Evolutionary conservation across 352 stramenopile species (phyloP), one percentile per base, ranked within the genome.

Genomic region (Globisporangium orthogonon): DNA sequence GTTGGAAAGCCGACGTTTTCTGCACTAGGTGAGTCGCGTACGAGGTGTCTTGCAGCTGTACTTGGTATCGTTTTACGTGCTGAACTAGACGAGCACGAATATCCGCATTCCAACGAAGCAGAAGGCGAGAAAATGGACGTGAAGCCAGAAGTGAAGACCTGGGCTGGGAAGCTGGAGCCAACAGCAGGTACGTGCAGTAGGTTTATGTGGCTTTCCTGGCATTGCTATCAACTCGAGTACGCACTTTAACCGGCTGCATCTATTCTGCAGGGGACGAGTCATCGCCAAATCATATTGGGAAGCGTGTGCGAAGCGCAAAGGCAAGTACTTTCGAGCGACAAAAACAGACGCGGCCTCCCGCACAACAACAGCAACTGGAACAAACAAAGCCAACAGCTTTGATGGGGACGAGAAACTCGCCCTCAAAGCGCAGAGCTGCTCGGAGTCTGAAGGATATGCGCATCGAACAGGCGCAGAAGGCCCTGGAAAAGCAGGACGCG

Each of bases 401-500:
- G 23, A 23, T 23, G 23, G 40, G 18, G 50, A 39, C 43, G 52
- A 41, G 7, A 40, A 29, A 39, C 7, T n/a, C 15, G 14, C 23
- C 43, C 2, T 13, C 41, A 18, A 45, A 58, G 52, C 46, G 33
- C 18, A 60, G 56, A 29, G 46, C 60, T 48, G 30, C 18, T 0
- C 39, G 17, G 14, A 53, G 39, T 31, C n/a, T 62, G 18, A 65
- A 60, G 13, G 62, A 76, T 1, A 39, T 44, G 30, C 41, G 56
- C 43, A 58, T 63, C 23, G 48, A 51, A 29, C 39, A 69, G 52
- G 57, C 65, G 3, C 57, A 65, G 40, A 44, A 63, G 28, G 53
- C 53, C 17, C 45, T 65, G 17, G 17, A 35, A 10, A 37, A 35
- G 6, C 43, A 43, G 15, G 56, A 54, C 3, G 30, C 61, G 2